Evolutionary conservation across 2,329 filamentous ascomycete species (phyloP).

Genomic region (Ceratocystis alfenasii): DNA sequence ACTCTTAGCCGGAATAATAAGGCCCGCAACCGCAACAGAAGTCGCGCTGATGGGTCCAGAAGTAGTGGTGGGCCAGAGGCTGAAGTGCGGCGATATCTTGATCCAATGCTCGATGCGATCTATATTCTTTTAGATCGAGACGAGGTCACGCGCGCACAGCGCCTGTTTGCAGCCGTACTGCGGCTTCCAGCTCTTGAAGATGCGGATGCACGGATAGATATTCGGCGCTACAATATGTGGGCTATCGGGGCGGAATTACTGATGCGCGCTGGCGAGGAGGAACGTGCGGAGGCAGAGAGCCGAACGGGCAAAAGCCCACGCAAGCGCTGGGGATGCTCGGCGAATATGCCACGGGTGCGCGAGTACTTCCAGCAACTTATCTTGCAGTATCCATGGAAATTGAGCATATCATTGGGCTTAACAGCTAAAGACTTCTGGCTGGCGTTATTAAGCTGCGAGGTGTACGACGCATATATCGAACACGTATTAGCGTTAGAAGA

Average conservation of each 20-base stretch:
- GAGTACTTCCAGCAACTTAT: slow-evolving; percentile 68
- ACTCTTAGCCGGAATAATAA: background rate
- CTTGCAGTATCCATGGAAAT: slow-evolving; percentile 60
- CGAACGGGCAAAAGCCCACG: background rate
- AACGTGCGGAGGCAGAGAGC: background rate
- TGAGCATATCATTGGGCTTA: slow-evolving; percentile 37
- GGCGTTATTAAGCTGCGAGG: slow-evolving; percentile 67
- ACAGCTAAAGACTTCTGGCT: slow-evolving; percentile 64
- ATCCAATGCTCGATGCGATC: slow-evolving; percentile 20
- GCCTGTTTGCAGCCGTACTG: slow-evolving; percentile 17
- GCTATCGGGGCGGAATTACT: slow-evolving; percentile 74
- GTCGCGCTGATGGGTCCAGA: background rate
- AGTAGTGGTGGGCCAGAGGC: slow-evolving; percentile 10
- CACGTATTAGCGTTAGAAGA: slow-evolving; percentile 32
- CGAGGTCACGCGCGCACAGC: slow-evolving; percentile 16
- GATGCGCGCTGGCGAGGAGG: slow-evolving; percentile 38
- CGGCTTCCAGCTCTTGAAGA: slow-evolving; percentile 14
- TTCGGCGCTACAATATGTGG: slow-evolving; percentile 62
- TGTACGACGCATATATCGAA: slow-evolving; percentile 60
- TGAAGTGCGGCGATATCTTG: slow-evolving; percentile 16
- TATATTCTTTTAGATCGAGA: slow-evolving; percentile 14
- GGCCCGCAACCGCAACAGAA: slow-evolving; percentile 2
- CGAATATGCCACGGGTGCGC: slow-evolving; percentile 36
- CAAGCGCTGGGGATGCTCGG: slow-evolving; percentile 35
- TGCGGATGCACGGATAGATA: slow-evolving; percentile 37